Conservation (phyloP, 305 asterid genomes). For the Salvia sclarea region DNA sequence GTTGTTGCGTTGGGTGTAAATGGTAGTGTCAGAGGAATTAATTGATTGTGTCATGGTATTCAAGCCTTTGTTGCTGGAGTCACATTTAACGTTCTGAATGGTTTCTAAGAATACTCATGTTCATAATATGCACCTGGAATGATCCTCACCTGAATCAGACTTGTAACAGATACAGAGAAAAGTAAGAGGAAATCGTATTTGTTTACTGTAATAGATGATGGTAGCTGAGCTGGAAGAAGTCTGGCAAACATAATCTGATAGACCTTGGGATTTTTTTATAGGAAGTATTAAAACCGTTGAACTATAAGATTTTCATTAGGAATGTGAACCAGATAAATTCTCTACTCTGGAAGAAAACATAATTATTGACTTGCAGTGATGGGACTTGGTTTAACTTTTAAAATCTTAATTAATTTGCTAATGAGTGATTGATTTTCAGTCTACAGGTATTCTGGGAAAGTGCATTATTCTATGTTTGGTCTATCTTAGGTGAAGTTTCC, state of each 20-base stretch:
- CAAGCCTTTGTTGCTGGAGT: slow-evolving; percentile 7
- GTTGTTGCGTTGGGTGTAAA: slow-evolving; percentile 11
- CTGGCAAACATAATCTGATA: slow-evolving; percentile 6
- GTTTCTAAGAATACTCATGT: not conserved
- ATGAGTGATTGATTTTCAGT: not conserved
- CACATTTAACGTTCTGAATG: not conserved
- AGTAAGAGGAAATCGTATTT: slow-evolving; percentile 11
- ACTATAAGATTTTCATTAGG: not conserved
- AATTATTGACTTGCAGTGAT: not conserved
- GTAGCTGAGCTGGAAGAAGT: slow-evolving; percentile 14
- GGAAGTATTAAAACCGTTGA: not conserved
- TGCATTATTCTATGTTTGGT: not conserved
- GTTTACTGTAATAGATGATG: slow-evolving; percentile 14
- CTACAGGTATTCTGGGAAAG: not conserved
- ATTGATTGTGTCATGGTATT: slow-evolving; percentile 6
- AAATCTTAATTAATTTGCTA: not conserved
- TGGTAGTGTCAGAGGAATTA: not conserved
- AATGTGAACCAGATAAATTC: not conserved
- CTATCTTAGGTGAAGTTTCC: not conserved
- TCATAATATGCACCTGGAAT: not conserved
- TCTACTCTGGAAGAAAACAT: not conserved
- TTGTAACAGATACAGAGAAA: slow-evolving; percentile 24
- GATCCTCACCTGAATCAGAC: not conserved
- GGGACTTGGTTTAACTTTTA: not conserved
- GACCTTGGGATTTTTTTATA: not conserved